Percentiles rank a stretch among this genome's conserved stretches.
Conservation (phyloP, 306 rosid genomes). For the Fragaria nilgerrensis region DNA sequence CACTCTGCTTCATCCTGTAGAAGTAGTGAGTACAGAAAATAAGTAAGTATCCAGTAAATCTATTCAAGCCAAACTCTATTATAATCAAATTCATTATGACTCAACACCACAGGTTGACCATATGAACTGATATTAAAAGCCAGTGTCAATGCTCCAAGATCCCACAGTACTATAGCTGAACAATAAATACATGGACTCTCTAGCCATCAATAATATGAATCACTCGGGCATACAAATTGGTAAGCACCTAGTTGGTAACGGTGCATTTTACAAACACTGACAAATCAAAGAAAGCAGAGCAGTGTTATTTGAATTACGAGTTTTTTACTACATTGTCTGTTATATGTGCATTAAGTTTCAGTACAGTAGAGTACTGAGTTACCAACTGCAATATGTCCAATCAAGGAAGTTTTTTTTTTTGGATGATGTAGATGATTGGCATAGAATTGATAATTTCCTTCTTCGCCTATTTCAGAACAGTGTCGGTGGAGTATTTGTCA, state of each 20-base stretch:
- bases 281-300: neutral
- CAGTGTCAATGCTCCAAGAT: neutral
- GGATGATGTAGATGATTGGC: neutral
- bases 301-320: too few species aligned
- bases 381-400: neutral
- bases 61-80: neutral
- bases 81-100: neutral
- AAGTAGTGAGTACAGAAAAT: constrained; percentile 18
- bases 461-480: neutral
- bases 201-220: neutral
- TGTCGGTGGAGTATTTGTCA: neutral
- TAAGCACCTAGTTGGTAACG: neutral
- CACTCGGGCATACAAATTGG: neutral
- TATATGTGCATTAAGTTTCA: neutral
- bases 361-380: neutral
- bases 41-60: constrained; percentile 29
- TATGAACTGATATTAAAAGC: neutral
- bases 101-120: neutral
- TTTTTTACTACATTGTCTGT: neutral
- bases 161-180: neutral
- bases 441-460: neutral
- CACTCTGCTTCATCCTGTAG: constrained; percentile 41
- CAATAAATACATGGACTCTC: neutral
- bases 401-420: neutral
- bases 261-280: neutral